phyloP scores from a whole-genome alignment of 345 rosid species.

The Turnera subulata region DNA sequence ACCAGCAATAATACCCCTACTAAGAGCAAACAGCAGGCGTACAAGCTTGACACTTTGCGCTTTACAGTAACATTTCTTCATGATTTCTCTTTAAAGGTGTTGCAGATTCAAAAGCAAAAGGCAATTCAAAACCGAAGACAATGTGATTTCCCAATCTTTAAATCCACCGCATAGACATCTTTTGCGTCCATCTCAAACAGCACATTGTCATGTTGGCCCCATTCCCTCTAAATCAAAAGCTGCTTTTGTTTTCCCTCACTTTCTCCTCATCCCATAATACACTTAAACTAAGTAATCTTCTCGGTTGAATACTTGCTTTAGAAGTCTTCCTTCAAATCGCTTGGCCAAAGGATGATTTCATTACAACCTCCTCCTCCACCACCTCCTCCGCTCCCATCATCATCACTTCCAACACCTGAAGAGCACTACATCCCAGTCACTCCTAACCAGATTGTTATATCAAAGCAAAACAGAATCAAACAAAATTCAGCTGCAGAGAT shows the following conservation, averaged over 20 bases:
- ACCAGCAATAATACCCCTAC: no score
- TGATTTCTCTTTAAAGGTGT: slow-evolving; percentile 5
- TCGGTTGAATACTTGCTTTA: no score
- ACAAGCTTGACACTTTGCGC: no score
- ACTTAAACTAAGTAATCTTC: slow-evolving; percentile 20
- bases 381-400: not conserved
- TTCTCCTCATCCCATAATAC: slow-evolving; percentile 28
- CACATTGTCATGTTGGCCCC: slow-evolving; percentile 39
- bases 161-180: slow-evolving; percentile 25
- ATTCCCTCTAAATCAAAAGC: slow-evolving; percentile 35
- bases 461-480: slow-evolving; percentile 36
- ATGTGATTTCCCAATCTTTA: slow-evolving; percentile 27
- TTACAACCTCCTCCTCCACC: slow-evolving; percentile 30
- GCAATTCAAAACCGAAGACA: slow-evolving; percentile 16
- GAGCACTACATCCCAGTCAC: slow-evolving; percentile 33
- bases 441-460: slow-evolving; percentile 33
- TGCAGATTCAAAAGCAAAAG: slow-evolving; percentile 25
- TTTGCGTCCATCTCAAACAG: slow-evolving; percentile 8
- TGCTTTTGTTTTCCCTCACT: slow-evolving; percentile 27
- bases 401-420: slow-evolving; percentile 28
- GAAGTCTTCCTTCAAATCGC: slow-evolving; percentile 12
- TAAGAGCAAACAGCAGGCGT: no score
- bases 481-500: slow-evolving; percentile 15
- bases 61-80: slow-evolving; percentile 7
- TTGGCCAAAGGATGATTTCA: slow-evolving; percentile 31